Evolutionary conservation across 805 yeast species (phyloP).

Genomic region (Monosporozyma solicola): DNA sequence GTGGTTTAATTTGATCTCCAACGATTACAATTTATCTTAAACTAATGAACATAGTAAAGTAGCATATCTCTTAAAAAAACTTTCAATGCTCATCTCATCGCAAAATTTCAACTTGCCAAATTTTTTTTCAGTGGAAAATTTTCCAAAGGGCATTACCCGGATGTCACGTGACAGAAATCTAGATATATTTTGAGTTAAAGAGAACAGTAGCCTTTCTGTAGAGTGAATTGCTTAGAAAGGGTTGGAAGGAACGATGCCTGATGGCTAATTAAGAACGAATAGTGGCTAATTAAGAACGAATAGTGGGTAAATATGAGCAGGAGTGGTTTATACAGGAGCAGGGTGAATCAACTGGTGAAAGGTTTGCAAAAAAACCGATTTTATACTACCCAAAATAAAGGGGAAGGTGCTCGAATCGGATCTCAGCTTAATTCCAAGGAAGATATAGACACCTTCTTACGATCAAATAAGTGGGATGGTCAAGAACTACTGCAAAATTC

Average conservation of each 20-base stretch:
- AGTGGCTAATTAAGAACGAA: not conserved
- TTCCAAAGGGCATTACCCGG: not conserved
- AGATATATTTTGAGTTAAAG: not conserved
- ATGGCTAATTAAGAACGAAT: not conserved
- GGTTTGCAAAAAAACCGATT: not conserved
- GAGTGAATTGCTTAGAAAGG: not conserved
- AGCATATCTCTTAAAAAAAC: not conserved
- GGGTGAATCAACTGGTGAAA: not conserved
- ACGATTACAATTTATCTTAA: not conserved
- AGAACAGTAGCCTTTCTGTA: not conserved
- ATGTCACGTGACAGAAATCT: not conserved
- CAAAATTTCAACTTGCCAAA: conserved; percentile 1
- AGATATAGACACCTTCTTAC: conserved; percentile 20
- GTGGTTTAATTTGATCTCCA: not conserved
- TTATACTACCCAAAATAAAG: not conserved
- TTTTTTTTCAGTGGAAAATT: not conserved
- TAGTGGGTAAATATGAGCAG: not conserved
- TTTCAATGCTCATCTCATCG: conserved; percentile 8
- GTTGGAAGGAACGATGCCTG: not conserved
- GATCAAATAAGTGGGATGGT: conserved; percentile 20
- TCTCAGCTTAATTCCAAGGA: conserved; percentile 14
- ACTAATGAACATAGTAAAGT: not conserved
- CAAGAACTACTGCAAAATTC: conserved; percentile 12
- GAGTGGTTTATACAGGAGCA: not conserved
- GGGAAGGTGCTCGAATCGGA: conserved; percentile 8